Conservation (phyloP, 2,329 filamentous ascomycete species). For the Metarhizium album region DNA sequence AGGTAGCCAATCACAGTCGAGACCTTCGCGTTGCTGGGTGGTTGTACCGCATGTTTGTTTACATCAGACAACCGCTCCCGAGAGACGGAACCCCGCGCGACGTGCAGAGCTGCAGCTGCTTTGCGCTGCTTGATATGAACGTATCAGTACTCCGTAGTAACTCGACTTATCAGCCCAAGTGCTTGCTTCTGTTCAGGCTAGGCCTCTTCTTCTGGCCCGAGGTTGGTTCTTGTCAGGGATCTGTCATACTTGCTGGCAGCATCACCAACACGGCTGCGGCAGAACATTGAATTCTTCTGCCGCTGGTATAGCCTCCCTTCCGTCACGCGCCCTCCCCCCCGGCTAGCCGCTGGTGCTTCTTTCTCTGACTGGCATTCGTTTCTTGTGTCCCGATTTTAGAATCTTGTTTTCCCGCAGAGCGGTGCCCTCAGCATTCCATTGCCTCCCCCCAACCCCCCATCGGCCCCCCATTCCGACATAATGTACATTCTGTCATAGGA, state of each 20-base stretch:
- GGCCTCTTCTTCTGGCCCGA: neutral
- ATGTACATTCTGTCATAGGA: conserved; percentile 3
- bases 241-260: neutral
- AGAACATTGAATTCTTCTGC: neutral
- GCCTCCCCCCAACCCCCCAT: neutral
- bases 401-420: neutral
- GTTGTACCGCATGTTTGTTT: conserved; percentile 14
- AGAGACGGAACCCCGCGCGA: conserved; percentile 13
- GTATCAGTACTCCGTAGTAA: too few relatives aligned
- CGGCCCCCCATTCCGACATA: neutral
- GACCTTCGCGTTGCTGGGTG: conserved; percentile 12
- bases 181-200: neutral
- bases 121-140: neutral
- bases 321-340: neutral
- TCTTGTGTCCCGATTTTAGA: neutral
- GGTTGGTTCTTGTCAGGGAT: neutral
- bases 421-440: neutral
- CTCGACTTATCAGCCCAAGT: too few relatives aligned
- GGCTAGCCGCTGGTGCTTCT: neutral
- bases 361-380: neutral
- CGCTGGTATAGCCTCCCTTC: neutral
- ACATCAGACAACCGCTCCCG: conserved; percentile 7
- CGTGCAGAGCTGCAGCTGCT: neutral
- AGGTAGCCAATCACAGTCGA: neutral
- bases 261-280: neutral